Evolutionary conservation across 306 rosid genomes (phyloP).

Genomic region (Glycine tomentella): DNA sequence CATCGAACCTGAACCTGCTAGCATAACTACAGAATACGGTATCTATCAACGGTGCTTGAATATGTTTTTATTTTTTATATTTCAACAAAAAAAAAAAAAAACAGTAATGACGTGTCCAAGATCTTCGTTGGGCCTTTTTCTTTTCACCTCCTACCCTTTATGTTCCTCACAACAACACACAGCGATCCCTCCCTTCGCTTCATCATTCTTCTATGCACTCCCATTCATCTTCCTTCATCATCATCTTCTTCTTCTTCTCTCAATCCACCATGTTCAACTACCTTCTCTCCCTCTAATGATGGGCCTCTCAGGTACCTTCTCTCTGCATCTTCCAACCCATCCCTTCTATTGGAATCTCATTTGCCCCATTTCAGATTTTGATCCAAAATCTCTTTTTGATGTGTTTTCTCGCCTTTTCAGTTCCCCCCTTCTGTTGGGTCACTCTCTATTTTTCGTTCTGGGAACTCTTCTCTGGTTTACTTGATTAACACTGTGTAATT

Average conservation of each 20-base stretch:
- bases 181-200: slow-evolving; percentile 43
- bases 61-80: neutral
- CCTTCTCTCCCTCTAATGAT: slow-evolving; percentile 3
- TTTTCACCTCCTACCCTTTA: slow-evolving; percentile 8
- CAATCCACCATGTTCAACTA: neutral
- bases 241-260: slow-evolving; percentile 61
- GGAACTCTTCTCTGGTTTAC: neutral
- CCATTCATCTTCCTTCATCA: slow-evolving; percentile 5
- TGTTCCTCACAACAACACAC: neutral
- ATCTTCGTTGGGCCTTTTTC: slow-evolving; percentile 51
- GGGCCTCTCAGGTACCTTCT: slow-evolving; percentile 43
- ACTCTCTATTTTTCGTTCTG: slow-evolving; percentile 38
- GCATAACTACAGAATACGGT: no score
- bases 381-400: slow-evolving; percentile 44
- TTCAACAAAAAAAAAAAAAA: neutral
- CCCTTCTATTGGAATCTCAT: slow-evolving; percentile 41
- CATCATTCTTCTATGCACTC: slow-evolving; percentile 38
- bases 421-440: slow-evolving; percentile 7
- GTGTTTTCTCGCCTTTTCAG: slow-evolving; percentile 20
- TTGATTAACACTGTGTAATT: slow-evolving; percentile 5
- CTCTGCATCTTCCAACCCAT: neutral
- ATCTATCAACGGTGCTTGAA: no score
- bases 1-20: no score
- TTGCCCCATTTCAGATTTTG: slow-evolving; percentile 53
- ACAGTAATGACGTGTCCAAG: slow-evolving; percentile 56